These are phyloP conservation scores for Setaria italica DNA, from an alignment of 202 grass and related monocot species.

Conservation along the genomic window DNA sequence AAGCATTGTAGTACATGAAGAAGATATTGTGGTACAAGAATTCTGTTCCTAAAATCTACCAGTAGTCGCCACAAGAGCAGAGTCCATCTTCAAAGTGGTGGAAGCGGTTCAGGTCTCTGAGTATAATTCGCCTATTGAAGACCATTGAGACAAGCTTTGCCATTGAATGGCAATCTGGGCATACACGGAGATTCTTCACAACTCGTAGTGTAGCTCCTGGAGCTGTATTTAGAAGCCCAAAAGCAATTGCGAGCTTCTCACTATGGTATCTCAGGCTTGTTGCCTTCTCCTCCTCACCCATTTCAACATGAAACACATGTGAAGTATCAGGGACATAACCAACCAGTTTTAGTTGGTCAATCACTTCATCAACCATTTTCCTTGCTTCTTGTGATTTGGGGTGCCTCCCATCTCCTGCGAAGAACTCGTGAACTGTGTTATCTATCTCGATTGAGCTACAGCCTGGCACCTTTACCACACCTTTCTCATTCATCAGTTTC, in stretches of 20 bases:
- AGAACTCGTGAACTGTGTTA: slow-evolving; percentile 76
- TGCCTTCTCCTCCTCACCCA: slow-evolving; percentile 72
- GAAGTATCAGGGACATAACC: slow-evolving; percentile 75
- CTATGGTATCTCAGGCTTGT: slow-evolving; percentile 72
- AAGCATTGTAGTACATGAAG: slow-evolving; percentile 10
- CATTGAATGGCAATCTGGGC: slow-evolving; percentile 75
- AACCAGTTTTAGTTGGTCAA: slow-evolving; percentile 67
- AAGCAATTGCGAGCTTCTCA: slow-evolving; percentile 79
- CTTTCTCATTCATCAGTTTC: slow-evolving; percentile 67
- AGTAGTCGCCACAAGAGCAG: slow-evolving; percentile 76
- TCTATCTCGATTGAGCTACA: slow-evolving; percentile 84
- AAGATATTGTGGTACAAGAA: slow-evolving; percentile 32
- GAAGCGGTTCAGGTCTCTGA: slow-evolving; percentile 81
- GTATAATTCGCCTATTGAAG: slow-evolving; percentile 70
- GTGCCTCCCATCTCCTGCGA: slow-evolving; percentile 76
- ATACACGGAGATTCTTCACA: slow-evolving; percentile 81
- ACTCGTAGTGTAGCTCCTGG: slow-evolving; percentile 69
- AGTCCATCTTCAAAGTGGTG: slow-evolving; percentile 71
- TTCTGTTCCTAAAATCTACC: slow-evolving; percentile 50
- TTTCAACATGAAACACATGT: slow-evolving; percentile 71
- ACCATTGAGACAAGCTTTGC: slow-evolving; percentile 71
- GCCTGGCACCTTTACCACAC: slow-evolving; percentile 73
- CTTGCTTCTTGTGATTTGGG: slow-evolving; percentile 60
- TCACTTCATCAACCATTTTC: slow-evolving; percentile 70
- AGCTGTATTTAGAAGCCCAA: slow-evolving; percentile 71